Conservation (phyloP, 192 early-diverging fungal species). For the Coemansia pectinata region DNA sequence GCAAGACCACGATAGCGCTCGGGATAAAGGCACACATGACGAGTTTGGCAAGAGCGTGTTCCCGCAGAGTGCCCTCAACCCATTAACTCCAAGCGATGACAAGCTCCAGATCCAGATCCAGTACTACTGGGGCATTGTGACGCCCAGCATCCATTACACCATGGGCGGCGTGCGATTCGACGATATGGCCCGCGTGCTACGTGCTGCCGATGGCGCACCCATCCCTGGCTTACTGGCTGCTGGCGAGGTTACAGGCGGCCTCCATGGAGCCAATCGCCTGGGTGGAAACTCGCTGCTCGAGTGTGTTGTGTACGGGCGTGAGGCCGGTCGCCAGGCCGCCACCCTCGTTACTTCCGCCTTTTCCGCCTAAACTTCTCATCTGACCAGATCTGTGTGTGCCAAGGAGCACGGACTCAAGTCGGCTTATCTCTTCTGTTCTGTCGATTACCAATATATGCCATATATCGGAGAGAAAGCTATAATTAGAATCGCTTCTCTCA, state of each 20-base stretch:
- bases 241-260: conserved; percentile 94
- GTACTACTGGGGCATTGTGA: conserved; percentile 72
- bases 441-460: background rate
- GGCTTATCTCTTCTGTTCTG: background rate
- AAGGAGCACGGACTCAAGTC: background rate
- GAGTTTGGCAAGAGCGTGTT: conserved; percentile 73
- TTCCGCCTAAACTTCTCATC: background rate
- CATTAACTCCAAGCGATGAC: background rate
- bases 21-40: conserved; percentile 58
- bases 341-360: conserved; percentile 4
- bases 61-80: conserved; percentile 61
- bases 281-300: conserved; percentile 92
- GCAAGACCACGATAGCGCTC: conserved; percentile 62
- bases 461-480: background rate
- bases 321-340: conserved; percentile 67
- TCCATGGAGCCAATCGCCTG: conserved; percentile 96
- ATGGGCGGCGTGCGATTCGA: conserved; percentile 67
- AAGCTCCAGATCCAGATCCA: conserved; percentile 9
- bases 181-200: conserved; percentile 25
- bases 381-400: background rate
- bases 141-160: conserved; percentile 84
- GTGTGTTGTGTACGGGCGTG: conserved; percentile 95
- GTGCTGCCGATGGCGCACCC: conserved; percentile 47
- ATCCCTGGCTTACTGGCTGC: conserved; percentile 87
- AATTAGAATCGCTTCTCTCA: background rate